phyloP scores from a whole-genome alignment of 192 early-diverging fungal species.

The Geosiphon pyriformis region DNA sequence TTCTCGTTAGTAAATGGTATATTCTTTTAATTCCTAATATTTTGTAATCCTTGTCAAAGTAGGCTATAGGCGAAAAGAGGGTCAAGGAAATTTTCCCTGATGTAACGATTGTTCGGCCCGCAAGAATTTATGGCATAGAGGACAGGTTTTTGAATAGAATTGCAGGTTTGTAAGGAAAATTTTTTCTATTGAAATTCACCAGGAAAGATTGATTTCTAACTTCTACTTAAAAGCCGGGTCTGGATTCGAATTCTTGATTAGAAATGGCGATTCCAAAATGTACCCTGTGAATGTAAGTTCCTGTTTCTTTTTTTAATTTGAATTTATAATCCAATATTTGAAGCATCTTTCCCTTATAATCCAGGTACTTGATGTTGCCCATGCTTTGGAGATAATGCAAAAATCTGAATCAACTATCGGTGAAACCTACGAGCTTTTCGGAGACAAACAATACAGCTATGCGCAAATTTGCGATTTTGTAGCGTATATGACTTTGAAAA shows the following conservation, averaged over 20 bases:
- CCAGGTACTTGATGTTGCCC: slow-evolving; percentile 79
- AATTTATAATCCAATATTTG: background rate
- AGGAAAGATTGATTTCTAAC: background rate
- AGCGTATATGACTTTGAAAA: slow-evolving; percentile 50
- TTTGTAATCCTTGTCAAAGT: background rate
- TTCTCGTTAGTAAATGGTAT: background rate
- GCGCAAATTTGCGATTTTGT: slow-evolving; percentile 67
- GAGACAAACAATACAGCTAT: slow-evolving; percentile 70
- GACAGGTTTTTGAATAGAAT: slow-evolving; percentile 90
- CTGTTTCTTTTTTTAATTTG: slow-evolving; percentile 13
- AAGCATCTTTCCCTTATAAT: background rate
- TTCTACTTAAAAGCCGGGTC: slow-evolving; percentile 30
- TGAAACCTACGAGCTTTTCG: slow-evolving; percentile 81
- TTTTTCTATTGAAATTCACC: slow-evolving; percentile 14
- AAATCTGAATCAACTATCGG: slow-evolving; percentile 70
- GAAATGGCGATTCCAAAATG: slow-evolving; percentile 60
- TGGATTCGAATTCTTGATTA: slow-evolving; percentile 56
- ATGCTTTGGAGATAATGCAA: slow-evolving; percentile 69
- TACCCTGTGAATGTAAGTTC: slow-evolving; percentile 62
- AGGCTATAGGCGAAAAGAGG: slow-evolving; percentile 86
- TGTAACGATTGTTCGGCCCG: slow-evolving; percentile 90
- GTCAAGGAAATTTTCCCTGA: slow-evolving; percentile 87
- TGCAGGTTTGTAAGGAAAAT: slow-evolving; percentile 45
- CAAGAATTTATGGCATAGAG: slow-evolving; percentile 84
- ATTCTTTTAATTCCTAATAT: background rate